Percentiles rank a stretch among this genome's conserved stretches.
Evolutionary conservation across 805 yeast species (phyloP).

Genomic region (Starmerella kuoi): DNA sequence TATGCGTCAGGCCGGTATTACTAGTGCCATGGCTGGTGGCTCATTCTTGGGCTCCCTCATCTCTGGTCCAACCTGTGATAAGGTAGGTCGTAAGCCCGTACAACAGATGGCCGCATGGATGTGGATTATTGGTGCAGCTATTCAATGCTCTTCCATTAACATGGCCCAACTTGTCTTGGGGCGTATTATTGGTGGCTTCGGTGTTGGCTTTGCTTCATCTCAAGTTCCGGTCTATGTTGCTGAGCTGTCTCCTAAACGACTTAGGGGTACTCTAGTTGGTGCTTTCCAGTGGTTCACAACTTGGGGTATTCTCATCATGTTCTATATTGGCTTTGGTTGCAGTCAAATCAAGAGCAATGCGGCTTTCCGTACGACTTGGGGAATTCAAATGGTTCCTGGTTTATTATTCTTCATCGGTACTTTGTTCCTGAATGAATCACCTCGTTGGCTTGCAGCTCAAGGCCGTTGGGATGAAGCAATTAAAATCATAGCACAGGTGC

Average conservation of each 20-base stretch:
- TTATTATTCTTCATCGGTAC: constrained; percentile 48
- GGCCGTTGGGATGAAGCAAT: constrained; percentile 47
- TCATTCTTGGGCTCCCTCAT: constrained; percentile 49
- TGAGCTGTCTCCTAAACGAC: constrained; percentile 35
- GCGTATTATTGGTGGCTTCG: constrained; percentile 53
- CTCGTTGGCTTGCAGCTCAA: constrained; percentile 54
- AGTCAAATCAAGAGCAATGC: constrained; percentile 34
- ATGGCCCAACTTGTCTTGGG: constrained; percentile 36
- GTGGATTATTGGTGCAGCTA: constrained; percentile 43
- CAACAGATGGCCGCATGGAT: constrained; percentile 29
- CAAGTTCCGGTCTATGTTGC: constrained; percentile 48
- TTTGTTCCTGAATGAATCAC: constrained; percentile 60
- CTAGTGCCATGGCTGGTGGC: constrained; percentile 56
- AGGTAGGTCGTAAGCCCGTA: constrained; percentile 38
- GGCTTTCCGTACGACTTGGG: constrained; percentile 64
- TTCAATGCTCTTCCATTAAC: constrained; percentile 34
- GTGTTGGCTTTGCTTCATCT: no score
- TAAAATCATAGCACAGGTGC: constrained; percentile 40
- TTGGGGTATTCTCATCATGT: constrained; percentile 54
- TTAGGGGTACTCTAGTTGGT: constrained; percentile 64
- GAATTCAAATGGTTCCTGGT: constrained; percentile 62
- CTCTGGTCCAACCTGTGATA: constrained; percentile 38
- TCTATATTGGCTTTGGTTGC: no score
- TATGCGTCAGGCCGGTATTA: constrained; percentile 47
- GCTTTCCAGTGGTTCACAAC: constrained; percentile 63